These are phyloP conservation scores for Tilletia setariae DNA, from an alignment of 1,284 basidiomycete species.

Conservation along the genomic window DNA sequence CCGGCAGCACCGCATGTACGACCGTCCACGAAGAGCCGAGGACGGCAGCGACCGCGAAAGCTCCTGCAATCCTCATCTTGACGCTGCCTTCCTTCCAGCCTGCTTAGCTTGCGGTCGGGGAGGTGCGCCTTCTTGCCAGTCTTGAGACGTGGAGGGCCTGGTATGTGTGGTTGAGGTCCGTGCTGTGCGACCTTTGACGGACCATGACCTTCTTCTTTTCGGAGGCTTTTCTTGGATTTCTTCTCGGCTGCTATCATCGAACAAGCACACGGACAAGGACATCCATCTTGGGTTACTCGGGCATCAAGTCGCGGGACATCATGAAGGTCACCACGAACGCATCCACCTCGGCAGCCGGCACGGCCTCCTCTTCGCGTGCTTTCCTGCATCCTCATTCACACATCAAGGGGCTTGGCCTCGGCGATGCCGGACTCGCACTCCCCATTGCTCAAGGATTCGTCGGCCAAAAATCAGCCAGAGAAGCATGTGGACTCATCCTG, in stretches of 20 bases:
- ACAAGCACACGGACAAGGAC: not conserved
- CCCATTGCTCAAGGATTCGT: conserved; percentile 75
- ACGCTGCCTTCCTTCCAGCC: too few species aligned
- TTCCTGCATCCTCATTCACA: conserved; percentile 68
- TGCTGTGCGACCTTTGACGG: not conserved
- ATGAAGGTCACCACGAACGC: conserved; percentile 13
- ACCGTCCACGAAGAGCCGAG: not conserved
- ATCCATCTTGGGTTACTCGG: not conserved
- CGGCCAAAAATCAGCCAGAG: conserved; percentile 82
- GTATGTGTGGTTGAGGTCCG: not conserved
- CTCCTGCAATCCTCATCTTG: too few species aligned
- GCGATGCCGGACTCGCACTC: conserved; percentile 75
- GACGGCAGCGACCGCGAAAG: not conserved
- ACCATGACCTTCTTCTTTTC: not conserved
- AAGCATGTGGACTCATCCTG: conserved; percentile 90
- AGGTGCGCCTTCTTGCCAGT: not conserved
- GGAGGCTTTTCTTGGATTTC: not conserved
- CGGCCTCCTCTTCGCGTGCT: conserved; percentile 1
- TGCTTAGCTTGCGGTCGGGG: too few species aligned
- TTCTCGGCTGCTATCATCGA: not conserved
- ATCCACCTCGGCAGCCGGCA: not conserved
- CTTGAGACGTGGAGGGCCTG: not conserved
- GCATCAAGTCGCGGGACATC: not conserved
- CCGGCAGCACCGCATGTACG: not conserved
- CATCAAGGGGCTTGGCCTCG: conserved; percentile 91